Base-by-base conservation (phyloP, 768 basidiomycete species). In the Lactarius sanguifluus region DNA sequence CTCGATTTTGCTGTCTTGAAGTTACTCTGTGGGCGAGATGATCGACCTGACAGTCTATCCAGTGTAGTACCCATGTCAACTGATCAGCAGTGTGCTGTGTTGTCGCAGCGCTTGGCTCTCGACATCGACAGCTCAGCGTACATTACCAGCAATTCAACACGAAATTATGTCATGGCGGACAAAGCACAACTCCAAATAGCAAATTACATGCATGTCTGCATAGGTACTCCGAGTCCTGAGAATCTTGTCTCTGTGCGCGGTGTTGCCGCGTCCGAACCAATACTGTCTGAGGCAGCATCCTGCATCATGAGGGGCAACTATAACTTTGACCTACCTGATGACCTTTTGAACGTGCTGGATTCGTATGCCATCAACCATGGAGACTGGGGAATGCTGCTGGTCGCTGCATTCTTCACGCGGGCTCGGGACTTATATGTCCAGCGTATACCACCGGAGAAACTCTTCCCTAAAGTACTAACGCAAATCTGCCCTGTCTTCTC, bases 231-330 rank as follows among this genome's bases (percentile, higher is more conserved):
- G n/a, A n/a, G n/a, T n/a, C 28, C 59, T 1, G 20, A 60, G 10
- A 5, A 40, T 28, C 40, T n/a, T 2, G 23, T 13, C 3, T 2
- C 25, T 25, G 40, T 59, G 40, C 34, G 16, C 18, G 25, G 38
- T 30, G 18, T 41, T 10, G 43, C 38, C 3, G 40, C 59, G 7
- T 60, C 59, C 3, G 59, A 60, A 32, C 59, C 59, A 6, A 60
- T 60, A 30, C 59, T 60, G 6, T 60, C 59, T 10, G 59, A 60
- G 28, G 59, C 59, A 2, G 59, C 41, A 6, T 60, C 43, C 25
- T 10, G 5, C 41, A 60, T 60, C 7, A 60, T 60, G 59, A 12
- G 43, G 28, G 16, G 10, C 2, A 1, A 16, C 15, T 7, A 6
- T 20, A 0, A 34, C 30, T 56, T 56, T 8, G 0, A 32, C 34